Conservation (phyloP, 352 stramenopile species). For the Pythium sukuiense region DNA sequence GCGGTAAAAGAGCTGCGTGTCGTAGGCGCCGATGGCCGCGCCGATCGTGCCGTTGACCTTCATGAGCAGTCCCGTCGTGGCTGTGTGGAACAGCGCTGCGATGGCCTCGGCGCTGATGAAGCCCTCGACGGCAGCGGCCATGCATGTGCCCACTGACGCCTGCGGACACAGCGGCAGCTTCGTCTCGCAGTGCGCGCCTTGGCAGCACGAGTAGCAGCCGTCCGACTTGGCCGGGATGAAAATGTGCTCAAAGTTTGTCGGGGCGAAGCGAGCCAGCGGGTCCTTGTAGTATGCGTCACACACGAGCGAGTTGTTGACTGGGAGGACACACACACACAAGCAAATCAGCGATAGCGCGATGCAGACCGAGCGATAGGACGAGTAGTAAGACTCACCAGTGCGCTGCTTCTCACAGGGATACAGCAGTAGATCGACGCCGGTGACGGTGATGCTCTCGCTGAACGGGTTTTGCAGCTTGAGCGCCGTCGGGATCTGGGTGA, state of each 20-base stretch:
- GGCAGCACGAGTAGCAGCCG: slow-evolving; percentile 80
- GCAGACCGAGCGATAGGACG: background rate
- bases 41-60: slow-evolving; percentile 77
- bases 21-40: slow-evolving; percentile 65
- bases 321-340: background rate
- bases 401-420: slow-evolving; percentile 75
- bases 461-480: slow-evolving; percentile 82
- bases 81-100: slow-evolving; percentile 65
- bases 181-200: slow-evolving; percentile 53
- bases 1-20: slow-evolving; percentile 64
- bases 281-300: slow-evolving; percentile 73
- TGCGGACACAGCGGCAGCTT: slow-evolving; percentile 60
- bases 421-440: slow-evolving; percentile 58
- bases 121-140: slow-evolving; percentile 62
- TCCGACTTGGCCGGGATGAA: slow-evolving; percentile 66
- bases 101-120: slow-evolving; percentile 80
- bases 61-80: slow-evolving; percentile 76
- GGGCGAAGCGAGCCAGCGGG: slow-evolving; percentile 68
- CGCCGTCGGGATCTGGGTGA: slow-evolving; percentile 66
- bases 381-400: slow-evolving; percentile 33
- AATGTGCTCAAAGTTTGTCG: slow-evolving; percentile 59
- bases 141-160: slow-evolving; percentile 53
- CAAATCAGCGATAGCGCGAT: background rate
- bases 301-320: slow-evolving; percentile 42
- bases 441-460: slow-evolving; percentile 75